phyloP scores from a whole-genome alignment of 2,329 filamentous ascomycete genomes.

The Colletotrichum caudatum region DNA sequence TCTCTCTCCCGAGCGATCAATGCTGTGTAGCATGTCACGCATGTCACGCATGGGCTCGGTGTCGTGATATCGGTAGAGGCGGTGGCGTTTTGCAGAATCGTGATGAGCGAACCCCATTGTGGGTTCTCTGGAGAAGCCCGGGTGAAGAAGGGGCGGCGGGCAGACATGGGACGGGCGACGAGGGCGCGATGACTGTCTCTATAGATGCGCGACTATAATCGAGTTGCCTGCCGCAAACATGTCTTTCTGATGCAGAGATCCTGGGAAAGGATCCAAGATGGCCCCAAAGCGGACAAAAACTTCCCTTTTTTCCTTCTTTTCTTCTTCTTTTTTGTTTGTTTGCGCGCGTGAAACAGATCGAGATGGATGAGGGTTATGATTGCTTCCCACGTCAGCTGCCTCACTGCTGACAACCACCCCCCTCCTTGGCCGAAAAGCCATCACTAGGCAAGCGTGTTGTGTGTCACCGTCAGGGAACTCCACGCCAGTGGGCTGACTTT shows the following conservation, averaged over 20 bases:
- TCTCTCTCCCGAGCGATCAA: neutral
- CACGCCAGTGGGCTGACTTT: neutral
- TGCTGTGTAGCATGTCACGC: constrained; percentile 16
- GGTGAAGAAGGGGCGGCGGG: neutral
- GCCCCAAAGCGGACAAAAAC: neutral
- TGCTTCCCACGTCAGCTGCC: constrained; percentile 33
- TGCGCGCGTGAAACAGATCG: constrained; percentile 16
- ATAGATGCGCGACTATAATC: neutral
- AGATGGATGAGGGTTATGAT: neutral
- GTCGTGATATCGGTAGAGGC: neutral
- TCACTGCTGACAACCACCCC: constrained; percentile 32
- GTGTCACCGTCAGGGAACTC: neutral
- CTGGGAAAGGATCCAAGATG: neutral
- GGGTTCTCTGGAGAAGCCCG: constrained; percentile 22
- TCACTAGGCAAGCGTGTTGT: neutral
- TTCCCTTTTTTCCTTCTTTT: no score
- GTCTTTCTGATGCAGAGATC: neutral
- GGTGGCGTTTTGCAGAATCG: constrained; percentile 27
- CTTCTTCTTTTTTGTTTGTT: no score
- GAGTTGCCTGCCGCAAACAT: neutral
- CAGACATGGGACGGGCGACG: neutral
- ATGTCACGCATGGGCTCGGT: neutral
- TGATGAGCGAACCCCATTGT: constrained; percentile 25
- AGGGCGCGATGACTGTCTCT: neutral
- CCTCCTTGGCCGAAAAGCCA: neutral